Evolutionary conservation across 2,329 filamentous ascomycete genomes (phyloP).

Genomic region (Paraconiothyrium brasiliense): DNA sequence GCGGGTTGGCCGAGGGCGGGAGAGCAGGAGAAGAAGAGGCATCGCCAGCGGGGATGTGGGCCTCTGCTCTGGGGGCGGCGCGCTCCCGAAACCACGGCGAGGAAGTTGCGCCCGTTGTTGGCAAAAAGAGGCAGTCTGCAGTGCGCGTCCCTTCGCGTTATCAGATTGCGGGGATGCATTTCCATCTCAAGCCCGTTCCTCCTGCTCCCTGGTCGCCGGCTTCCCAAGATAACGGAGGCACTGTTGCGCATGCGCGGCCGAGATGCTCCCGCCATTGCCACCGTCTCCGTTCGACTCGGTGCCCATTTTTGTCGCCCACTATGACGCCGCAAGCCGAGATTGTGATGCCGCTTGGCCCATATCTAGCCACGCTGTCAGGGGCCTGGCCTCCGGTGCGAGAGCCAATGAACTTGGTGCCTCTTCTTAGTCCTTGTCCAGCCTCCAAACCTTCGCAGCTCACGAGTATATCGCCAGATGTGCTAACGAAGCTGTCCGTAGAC

Average conservation of each 20-base stretch:
- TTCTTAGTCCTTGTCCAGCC: no score
- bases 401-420: neutral
- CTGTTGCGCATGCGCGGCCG: neutral
- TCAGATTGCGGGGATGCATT: neutral
- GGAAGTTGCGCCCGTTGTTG: slow-evolving; percentile 1
- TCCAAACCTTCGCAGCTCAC: no score
- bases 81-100: neutral
- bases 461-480: no score
- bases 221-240: neutral
- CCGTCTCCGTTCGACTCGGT: neutral
- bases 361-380: neutral
- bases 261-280: neutral
- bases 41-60: neutral
- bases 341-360: neutral
- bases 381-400: neutral
- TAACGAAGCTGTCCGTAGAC: no score
- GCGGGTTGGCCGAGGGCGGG: neutral
- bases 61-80: neutral
- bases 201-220: neutral
- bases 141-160: neutral
- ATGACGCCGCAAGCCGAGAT: neutral
- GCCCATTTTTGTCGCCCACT: neutral
- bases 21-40: no score
- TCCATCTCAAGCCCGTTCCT: neutral
- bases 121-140: neutral